Evolutionary conservation across 129 eudicot genomes (phyloP).

Genomic region (Heracleum sosnowskyi): DNA sequence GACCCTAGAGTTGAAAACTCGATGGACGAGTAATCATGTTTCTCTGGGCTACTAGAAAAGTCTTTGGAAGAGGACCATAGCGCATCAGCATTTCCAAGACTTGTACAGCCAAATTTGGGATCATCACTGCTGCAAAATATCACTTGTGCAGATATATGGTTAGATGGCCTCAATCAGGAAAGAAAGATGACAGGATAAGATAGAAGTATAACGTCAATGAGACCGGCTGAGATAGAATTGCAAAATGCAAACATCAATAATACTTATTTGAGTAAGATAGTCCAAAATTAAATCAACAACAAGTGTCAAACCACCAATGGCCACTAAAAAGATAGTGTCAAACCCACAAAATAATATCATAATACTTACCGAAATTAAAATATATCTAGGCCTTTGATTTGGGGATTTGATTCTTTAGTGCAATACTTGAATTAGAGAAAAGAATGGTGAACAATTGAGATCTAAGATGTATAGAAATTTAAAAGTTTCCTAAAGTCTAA

Average conservation of each 20-base stretch:
- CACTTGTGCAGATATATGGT: slow-evolving; percentile 61
- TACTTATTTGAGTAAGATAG: neutral
- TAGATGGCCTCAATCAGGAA: slow-evolving; percentile 29
- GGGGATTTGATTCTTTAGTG: neutral
- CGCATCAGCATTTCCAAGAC: slow-evolving; percentile 35
- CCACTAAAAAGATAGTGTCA: neutral
- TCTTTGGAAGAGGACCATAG: slow-evolving; percentile 42
- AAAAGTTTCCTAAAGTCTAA: neutral
- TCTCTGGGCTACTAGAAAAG: neutral
- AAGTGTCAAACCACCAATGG: neutral
- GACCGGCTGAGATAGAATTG: neutral
- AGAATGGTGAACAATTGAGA: neutral
- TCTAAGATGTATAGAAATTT: neutral
- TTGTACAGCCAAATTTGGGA: slow-evolving; percentile 32
- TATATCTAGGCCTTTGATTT: neutral
- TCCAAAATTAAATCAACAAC: neutral
- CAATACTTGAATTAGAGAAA: neutral
- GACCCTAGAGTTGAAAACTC: slow-evolving; percentile 36
- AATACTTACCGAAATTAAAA: neutral
- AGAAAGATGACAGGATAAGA: neutral
- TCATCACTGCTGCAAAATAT: slow-evolving; percentile 67
- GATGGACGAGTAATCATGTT: neutral
- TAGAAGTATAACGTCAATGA: neutral
- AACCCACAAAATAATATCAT: neutral
- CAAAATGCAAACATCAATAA: neutral